A percentile compares a stretch with the other conserved stretches of the same genome.
Conservation (phyloP, 139 green algal genomes). For the Auxenochlorella pyrenoidosa region DNA sequence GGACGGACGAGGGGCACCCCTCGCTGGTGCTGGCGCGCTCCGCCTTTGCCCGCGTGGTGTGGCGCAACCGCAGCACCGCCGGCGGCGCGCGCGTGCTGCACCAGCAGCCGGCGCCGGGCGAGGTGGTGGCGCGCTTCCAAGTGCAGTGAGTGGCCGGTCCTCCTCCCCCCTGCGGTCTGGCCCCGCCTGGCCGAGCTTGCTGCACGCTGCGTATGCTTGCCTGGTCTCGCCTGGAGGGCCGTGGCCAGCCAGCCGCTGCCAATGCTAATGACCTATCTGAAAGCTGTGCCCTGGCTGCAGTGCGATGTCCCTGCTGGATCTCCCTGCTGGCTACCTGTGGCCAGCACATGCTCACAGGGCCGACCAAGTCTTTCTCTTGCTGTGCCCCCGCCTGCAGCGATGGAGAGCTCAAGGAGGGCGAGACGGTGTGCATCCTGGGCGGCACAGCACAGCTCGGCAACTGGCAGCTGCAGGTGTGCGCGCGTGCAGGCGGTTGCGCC, state of each 20-base stretch:
- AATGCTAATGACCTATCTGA: too few species aligned
- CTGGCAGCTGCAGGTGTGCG: constrained; percentile 68
- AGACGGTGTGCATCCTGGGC: constrained; percentile 76
- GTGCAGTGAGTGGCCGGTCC: constrained; percentile 35
- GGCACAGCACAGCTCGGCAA: constrained; percentile 73
- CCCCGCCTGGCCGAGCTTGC: too few species aligned
- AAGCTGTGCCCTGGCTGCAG: too few species aligned
- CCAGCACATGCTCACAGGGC: too few species aligned
- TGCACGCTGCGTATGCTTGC: too few species aligned
- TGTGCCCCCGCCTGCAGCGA: constrained; percentile 32
- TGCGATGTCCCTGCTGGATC: too few species aligned
- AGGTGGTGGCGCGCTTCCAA: constrained; percentile 65
- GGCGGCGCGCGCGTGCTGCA: background rate
- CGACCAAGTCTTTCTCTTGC: too few species aligned
- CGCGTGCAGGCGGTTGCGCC: background rate
- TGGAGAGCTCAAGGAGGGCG: constrained; percentile 44
- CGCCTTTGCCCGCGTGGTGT: constrained; percentile 75
- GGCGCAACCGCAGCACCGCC: constrained; percentile 8
- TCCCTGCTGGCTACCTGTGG: too few species aligned
- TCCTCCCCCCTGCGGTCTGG: background rate
- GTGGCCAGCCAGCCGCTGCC: too few species aligned
- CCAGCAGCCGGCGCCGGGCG: constrained; percentile 29
- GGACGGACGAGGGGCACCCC: constrained; percentile 63
- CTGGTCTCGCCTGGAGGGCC: too few species aligned
- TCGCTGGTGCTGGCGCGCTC: constrained; percentile 60